Evolutionary conservation across 805 yeast genomes (phyloP).

Genomic region (Nakazawaea ernobii): DNA sequence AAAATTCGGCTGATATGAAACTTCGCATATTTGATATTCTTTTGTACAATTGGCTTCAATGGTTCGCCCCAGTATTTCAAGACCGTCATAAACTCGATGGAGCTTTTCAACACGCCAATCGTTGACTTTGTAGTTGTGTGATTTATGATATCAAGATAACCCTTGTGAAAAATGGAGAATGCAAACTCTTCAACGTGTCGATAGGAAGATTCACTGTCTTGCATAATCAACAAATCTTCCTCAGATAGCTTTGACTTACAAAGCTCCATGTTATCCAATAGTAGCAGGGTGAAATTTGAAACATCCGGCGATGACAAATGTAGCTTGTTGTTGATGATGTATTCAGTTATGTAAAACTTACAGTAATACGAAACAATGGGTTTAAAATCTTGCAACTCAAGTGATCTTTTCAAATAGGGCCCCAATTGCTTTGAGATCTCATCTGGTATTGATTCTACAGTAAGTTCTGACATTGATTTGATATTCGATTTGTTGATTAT

Average conservation of each 20-base stretch:
- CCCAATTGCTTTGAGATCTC: conserved; percentile 30
- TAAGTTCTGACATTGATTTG: conserved; percentile 4
- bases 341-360: conserved; percentile 66
- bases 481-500: conserved; percentile 10
- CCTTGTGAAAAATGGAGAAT: conserved; percentile 48
- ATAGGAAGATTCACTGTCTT: conserved; percentile 54
- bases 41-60: conserved; percentile 20
- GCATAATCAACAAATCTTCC: conserved; percentile 33
- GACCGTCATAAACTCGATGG: conserved; percentile 47
- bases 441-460: conserved; percentile 22
- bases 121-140: conserved; percentile 40
- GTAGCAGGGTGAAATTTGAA: conserved; percentile 50
- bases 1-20: conserved; percentile 56
- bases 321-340: conserved; percentile 52
- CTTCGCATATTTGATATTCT: conserved; percentile 54
- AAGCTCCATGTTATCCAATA: conserved; percentile 69
- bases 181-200: conserved; percentile 55
- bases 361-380: conserved; percentile 74
- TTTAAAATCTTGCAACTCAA: conserved; percentile 50
- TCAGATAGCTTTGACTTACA: conserved; percentile 35
- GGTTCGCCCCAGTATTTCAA: conserved; percentile 36
- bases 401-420: conserved; percentile 47
- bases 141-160: conserved; percentile 40
- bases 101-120: conserved; percentile 46
- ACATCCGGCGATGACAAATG: conserved; percentile 53